Base-by-base conservation (phyloP, 768 basidiomycete species). In the Phylloporus arenicola region DNA sequence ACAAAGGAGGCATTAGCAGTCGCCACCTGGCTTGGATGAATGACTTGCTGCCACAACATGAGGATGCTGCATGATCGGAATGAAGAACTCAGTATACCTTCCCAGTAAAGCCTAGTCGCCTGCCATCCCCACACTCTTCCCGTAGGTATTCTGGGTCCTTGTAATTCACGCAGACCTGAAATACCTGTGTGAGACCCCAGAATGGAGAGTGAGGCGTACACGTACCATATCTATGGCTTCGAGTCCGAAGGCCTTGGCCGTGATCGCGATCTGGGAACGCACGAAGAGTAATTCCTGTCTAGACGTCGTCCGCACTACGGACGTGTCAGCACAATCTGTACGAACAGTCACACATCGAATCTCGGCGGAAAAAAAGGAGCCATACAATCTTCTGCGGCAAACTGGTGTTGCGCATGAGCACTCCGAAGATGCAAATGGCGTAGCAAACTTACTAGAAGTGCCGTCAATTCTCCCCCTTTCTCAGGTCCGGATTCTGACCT, bases 311-410 rank as follows among this genome's bases (percentile, higher is more conserved):
- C 94, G 82, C 30, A 86, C 77, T 46, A 96, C 84, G 6, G 81
- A 82, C 3, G 92, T 87, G 62, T 92, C 88, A 1, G 93, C 92
- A 59, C 94, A 96, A 65, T 91, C 92, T 95, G 51, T 2, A 33
- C n/a, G 31, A 31, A 33, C 31, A 29, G 55, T 56, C 39, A 51
- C 42, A 43, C 31, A 11, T 41, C 1, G 16, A 24, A 38, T 39
- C 39, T 14, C 17, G 34, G 49, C 16, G 43, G 12, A 41, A 51
- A 56, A 27, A 13, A 52, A 38, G 4, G 10, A 38, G 20, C 62
- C 78, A 55, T 66, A 92, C 91, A 95, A 60, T 97, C 93, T 72
- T 97, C 93, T 19, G 92, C 90, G 3, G 90, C 93, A 65, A 96
- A 97, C 93, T 95, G 57, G 19, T 13, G 9, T 10, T 24, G 29